These are phyloP conservation scores for Fragilariopsis cylindrus DNA, from an alignment of 108 stramenopile species.

Conservation along the genomic window DNA sequence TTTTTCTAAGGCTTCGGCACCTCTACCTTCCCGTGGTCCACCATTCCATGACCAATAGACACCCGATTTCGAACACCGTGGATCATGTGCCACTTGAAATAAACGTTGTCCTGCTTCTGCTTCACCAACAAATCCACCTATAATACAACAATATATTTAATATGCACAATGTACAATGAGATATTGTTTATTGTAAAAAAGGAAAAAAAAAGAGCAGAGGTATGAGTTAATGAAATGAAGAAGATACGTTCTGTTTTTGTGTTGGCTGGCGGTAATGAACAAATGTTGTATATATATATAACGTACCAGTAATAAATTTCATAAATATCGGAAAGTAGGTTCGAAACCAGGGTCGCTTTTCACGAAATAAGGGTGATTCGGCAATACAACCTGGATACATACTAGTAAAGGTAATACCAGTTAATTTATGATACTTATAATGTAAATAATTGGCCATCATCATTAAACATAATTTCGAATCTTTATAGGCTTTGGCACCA, in stretches of 20 bases:
- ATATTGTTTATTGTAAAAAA: neutral
- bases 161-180: neutral
- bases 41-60: constrained; percentile 99
- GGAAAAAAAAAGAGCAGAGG: neutral
- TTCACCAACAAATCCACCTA: constrained; percentile 76
- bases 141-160: neutral
- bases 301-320: constrained; percentile 72
- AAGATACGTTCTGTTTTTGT: neutral
- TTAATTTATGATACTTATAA: constrained; percentile 66
- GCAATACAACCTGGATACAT: constrained; percentile 86
- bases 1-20: constrained; percentile 85
- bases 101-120: constrained; percentile 91
- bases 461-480: constrained; percentile 83
- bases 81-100: constrained; percentile 87
- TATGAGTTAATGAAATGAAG: neutral
- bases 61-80: constrained; percentile 82
- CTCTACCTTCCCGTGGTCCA: constrained; percentile 88
- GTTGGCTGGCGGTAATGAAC: neutral
- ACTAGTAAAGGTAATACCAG: constrained; percentile 62
- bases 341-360: constrained; percentile 79
- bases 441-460: constrained; percentile 69
- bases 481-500: constrained; percentile 94
- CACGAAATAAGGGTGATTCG: constrained; percentile 72
- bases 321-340: constrained; percentile 79
- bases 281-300: constrained; percentile 2